phyloP scores from a whole-genome alignment of 192 early-diverging fungal genomes.

The Umbelopsis ramanniana region DNA sequence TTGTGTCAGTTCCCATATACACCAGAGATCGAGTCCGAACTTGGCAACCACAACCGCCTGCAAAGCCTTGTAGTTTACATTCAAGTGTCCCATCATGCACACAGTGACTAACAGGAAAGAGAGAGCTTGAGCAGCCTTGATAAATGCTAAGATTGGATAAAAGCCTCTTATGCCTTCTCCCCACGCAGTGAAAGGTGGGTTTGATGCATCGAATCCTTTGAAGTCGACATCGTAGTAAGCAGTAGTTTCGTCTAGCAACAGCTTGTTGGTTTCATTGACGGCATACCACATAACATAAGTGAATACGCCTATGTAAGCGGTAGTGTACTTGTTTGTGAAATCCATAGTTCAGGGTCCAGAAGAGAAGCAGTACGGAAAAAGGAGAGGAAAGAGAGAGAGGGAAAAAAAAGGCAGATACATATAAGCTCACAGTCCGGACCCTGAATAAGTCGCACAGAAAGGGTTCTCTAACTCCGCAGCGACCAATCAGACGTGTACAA shows the following conservation, averaged over 20 bases:
- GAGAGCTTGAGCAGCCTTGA: neutral
- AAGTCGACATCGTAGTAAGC: slow-evolving; percentile 7
- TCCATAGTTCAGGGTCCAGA: neutral
- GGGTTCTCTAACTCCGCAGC: slow-evolving; percentile 11
- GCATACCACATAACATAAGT: slow-evolving; percentile 14
- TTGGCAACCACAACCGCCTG: neutral
- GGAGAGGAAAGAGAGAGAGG: neutral
- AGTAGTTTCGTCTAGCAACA: neutral
- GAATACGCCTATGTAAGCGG: neutral
- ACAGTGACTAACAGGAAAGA: neutral
- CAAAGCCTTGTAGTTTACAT: slow-evolving; percentile 2
- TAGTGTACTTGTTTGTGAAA: slow-evolving; percentile 8
- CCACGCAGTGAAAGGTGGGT: slow-evolving; percentile 9
- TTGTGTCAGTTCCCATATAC: slow-evolving; percentile 6
- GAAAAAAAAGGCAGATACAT: slow-evolving; percentile 1
- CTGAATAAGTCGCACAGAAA: slow-evolving; percentile 14
- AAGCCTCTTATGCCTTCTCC: neutral
- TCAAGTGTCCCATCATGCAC: neutral
- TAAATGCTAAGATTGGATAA: neutral
- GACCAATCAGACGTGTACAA: slow-evolving; percentile 14
- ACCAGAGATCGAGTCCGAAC: neutral
- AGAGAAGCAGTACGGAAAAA: neutral
- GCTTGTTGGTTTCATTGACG: neutral
- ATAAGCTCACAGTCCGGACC: slow-evolving; percentile 11
- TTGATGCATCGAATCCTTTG: slow-evolving; percentile 5